A percentile compares a stretch with the other conserved stretches of the same genome.
These are phyloP conservation scores for Xanthoceras sorbifolium DNA, from an alignment of 345 rosid genomes.

Conservation along the genomic window DNA sequence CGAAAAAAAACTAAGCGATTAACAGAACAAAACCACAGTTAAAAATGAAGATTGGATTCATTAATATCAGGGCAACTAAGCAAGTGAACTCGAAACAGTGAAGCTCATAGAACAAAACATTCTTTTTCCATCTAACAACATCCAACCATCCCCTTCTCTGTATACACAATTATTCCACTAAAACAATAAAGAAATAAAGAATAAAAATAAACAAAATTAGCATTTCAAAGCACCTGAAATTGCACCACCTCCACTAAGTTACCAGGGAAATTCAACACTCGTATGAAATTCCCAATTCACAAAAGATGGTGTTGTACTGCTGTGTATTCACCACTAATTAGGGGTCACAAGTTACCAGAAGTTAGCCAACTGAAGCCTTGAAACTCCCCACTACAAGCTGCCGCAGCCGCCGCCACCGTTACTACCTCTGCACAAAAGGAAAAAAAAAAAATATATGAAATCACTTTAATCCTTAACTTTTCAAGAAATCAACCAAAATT, in stretches of 20 bases:
- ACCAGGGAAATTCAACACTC: constrained; percentile 30
- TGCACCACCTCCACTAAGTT: constrained; percentile 23
- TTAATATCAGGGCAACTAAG: constrained; percentile 12
- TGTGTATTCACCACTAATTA: constrained; percentile 18
- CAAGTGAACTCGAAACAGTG: constrained; percentile 12
- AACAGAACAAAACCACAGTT: background rate
- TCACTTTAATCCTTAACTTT: background rate
- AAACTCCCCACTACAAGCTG: background rate
- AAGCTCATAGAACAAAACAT: constrained; percentile 29
- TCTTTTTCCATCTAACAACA: constrained; percentile 24
- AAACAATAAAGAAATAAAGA: constrained; percentile 21
- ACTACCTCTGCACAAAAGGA: constrained; percentile 41
- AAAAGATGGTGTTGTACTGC: constrained; percentile 21
- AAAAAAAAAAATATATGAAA: background rate
- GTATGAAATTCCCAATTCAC: constrained; percentile 31
- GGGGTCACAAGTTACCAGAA: constrained; percentile 29
- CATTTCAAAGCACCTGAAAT: constrained; percentile 34
- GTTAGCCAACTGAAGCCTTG: constrained; percentile 28
- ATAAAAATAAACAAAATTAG: constrained; percentile 36
- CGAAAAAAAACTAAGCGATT: background rate
- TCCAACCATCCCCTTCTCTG: constrained; percentile 27
- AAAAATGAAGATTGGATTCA: constrained; percentile 16
- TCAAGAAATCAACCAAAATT: background rate
- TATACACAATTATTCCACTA: constrained; percentile 39
- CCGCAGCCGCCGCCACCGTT: constrained; percentile 7